A percentile compares a stretch with the other conserved stretches of the same genome.
Evolutionary conservation across 140 eudicot species (phyloP).

Genomic region (Anethum foeniculum): DNA sequence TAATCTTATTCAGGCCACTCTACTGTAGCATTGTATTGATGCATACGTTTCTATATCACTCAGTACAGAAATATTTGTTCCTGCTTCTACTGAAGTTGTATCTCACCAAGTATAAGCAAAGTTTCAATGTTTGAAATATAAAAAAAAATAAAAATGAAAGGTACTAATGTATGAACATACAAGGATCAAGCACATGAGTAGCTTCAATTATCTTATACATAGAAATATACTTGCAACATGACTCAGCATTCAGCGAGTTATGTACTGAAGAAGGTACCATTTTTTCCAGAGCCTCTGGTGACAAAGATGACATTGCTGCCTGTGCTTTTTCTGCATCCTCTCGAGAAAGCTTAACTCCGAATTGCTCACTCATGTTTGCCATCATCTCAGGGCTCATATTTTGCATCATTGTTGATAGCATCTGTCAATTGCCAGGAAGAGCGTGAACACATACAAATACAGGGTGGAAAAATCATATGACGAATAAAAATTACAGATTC

Average conservation of each 20-base stretch:
- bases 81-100: not conserved
- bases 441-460: not conserved
- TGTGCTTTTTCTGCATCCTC: slow-evolving; percentile 96
- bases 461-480: not conserved
- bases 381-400: slow-evolving; percentile 94
- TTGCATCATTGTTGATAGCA: slow-evolving; percentile 83
- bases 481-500: not conserved
- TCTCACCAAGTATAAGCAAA: not conserved
- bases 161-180: not conserved
- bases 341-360: slow-evolving; percentile 74
- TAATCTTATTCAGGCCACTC: not conserved
- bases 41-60: not conserved
- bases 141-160: not conserved
- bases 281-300: slow-evolving; percentile 76
- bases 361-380: slow-evolving; percentile 90
- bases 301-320: slow-evolving; percentile 88
- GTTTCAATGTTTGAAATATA: not conserved
- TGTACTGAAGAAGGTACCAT: slow-evolving; percentile 41
- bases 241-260: not conserved
- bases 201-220: not conserved
- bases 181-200: slow-evolving; percentile 3
- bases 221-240: not conserved
- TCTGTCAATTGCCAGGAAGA: slow-evolving; percentile 37
- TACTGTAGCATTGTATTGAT: not conserved
- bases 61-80: not conserved